Conservation (phyloP, 1,139 yeast species). For the Suhomyces kunorum region DNA sequence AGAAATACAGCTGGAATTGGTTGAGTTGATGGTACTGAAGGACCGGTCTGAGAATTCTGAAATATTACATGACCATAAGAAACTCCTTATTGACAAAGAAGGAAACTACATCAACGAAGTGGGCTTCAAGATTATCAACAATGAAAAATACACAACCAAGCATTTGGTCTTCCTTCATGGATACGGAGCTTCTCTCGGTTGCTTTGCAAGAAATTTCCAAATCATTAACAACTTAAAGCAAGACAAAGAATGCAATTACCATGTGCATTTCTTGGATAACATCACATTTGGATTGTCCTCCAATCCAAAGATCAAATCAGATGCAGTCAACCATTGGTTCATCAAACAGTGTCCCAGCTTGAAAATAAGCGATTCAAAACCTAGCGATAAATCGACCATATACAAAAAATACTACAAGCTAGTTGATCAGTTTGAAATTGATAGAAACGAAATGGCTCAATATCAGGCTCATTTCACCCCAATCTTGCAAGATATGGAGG, state of each 20-base stretch:
- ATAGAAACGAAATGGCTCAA: conserved; percentile 27
- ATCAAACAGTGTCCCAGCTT: conserved; percentile 35
- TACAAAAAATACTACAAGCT: conserved; percentile 47
- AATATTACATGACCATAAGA: conserved; percentile 23
- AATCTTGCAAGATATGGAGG: conserved; percentile 42
- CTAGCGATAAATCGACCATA: conserved; percentile 32
- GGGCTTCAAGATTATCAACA: conserved; percentile 23
- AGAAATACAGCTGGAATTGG: conserved; percentile 37
- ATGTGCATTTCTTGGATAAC: conserved; percentile 76
- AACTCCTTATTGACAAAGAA: conserved; percentile 28
- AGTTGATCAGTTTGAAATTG: conserved; percentile 36
- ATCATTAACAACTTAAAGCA: conserved; percentile 38
- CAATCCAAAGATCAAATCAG: conserved; percentile 55
- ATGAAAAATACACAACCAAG: conserved; percentile 18
- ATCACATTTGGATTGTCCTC: conserved; percentile 84
- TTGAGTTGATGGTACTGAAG: conserved; percentile 38
- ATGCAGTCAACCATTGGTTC: conserved; percentile 35
- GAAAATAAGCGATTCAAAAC: conserved; percentile 31
- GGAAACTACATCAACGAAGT: conserved; percentile 40
- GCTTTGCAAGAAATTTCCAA: conserved; percentile 77
- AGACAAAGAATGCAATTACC: conserved; percentile 43
- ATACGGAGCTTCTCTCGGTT: conserved; percentile 85
- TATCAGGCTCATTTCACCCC: conserved; percentile 43
- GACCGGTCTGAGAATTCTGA: conserved; percentile 23
- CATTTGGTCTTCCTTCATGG: conserved; percentile 82